A percentile compares a stretch with the other conserved stretches of the same genome.
phyloP scores from a whole-genome alignment of 306 rosid genomes.

The Trichosanthes cucumerina region DNA sequence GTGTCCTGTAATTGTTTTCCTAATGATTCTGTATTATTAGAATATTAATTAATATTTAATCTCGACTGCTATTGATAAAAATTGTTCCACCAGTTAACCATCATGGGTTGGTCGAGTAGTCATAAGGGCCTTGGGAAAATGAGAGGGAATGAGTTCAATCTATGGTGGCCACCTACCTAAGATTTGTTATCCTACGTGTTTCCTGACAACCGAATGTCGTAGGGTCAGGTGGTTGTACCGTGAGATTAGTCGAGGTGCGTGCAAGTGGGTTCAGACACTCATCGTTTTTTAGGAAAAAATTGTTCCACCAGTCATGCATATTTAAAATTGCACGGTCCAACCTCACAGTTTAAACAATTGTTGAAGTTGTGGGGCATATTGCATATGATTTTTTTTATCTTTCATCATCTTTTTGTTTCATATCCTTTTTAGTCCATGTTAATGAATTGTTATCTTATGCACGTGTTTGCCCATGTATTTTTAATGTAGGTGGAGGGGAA shows the following conservation, averaged over 20 bases:
- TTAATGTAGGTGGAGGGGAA: constrained; percentile 66
- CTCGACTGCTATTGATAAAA: not conserved
- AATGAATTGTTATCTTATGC: not conserved
- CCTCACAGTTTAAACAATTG: not conserved
- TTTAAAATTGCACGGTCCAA: not conserved
- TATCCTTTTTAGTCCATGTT: not conserved
- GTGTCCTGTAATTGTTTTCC: not conserved
- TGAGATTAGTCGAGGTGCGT: no score
- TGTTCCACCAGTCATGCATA: not conserved
- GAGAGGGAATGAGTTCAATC: no score
- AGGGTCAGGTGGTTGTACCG: no score
- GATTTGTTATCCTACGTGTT: no score
- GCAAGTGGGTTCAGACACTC: no score
- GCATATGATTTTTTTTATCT: not conserved
- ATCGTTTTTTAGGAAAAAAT: no score
- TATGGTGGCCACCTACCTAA: no score
- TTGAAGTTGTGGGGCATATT: not conserved
- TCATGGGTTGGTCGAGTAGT: no score
- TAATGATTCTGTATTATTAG: not conserved
- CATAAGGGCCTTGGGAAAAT: no score
- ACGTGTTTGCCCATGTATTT: not conserved
- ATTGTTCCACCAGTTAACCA: not conserved
- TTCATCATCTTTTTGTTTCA: not conserved
- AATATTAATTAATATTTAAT: not conserved
- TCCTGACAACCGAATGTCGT: no score